A percentile compares a stretch with the other conserved stretches of the same genome.
Conservation (phyloP, 345 rosid genomes). For the Angophora floribunda region DNA sequence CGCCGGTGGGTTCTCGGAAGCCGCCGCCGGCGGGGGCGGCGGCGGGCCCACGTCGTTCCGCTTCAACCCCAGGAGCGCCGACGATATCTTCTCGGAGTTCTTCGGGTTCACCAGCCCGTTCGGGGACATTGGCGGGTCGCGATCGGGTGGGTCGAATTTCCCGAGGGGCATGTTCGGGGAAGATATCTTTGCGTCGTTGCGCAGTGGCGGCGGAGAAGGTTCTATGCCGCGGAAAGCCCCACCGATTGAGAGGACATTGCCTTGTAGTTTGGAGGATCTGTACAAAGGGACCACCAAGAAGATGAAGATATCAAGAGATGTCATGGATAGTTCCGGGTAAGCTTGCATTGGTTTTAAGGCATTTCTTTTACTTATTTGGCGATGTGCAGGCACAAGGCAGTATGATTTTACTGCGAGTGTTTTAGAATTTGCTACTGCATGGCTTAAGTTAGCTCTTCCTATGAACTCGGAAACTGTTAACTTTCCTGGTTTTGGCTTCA, state of each 20-base stretch:
- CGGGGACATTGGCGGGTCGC: slow-evolving; percentile 49
- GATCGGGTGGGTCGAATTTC: slow-evolving; percentile 38
- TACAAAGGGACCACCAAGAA: slow-evolving; percentile 81
- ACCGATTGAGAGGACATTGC: slow-evolving; percentile 61
- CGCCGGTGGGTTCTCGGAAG: slow-evolving; percentile 32
- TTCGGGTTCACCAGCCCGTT: slow-evolving; percentile 69
- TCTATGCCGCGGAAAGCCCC: slow-evolving; percentile 52
- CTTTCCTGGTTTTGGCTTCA: neutral
- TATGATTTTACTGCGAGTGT: neutral
- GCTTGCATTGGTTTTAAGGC: neutral
- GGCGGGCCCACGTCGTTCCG: slow-evolving; percentile 44
- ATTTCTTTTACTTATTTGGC: neutral
- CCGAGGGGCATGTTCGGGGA: slow-evolving; percentile 50
- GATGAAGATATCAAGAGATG: slow-evolving; percentile 89
- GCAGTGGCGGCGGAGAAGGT: slow-evolving; percentile 32
- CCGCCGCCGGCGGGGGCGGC: slow-evolving; percentile 17
- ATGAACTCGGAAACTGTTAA: neutral
- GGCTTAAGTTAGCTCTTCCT: neutral
- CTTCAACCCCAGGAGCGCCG: slow-evolving; percentile 71
- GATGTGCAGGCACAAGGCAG: neutral
- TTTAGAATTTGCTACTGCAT: neutral
- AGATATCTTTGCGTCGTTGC: slow-evolving; percentile 39
- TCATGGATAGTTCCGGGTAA: slow-evolving; percentile 55
- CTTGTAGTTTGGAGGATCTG: slow-evolving; percentile 87
- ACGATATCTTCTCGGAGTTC: slow-evolving; percentile 79